Conservation (phyloP, 805 yeast genomes). For the Yamadazyma endophytica region DNA sequence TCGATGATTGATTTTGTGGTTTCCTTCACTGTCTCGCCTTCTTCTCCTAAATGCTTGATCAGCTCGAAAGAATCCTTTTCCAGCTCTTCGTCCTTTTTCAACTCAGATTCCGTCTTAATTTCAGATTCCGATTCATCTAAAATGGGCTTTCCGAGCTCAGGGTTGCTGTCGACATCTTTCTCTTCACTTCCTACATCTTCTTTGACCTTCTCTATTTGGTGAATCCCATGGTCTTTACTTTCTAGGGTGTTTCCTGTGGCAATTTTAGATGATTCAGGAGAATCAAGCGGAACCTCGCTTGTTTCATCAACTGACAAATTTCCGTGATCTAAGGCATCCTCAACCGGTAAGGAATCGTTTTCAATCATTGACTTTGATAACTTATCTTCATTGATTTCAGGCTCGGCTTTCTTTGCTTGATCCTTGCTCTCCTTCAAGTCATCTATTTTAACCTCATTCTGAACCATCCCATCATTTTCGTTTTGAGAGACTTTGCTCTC, state of each 20-base stretch:
- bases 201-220: slow-evolving; percentile 1
- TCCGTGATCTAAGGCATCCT: slow-evolving; percentile 4
- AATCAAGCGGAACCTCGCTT: background rate
- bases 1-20: background rate
- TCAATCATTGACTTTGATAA: slow-evolving; percentile 3
- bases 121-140: slow-evolving; percentile 9
- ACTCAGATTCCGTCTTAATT: background rate
- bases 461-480: background rate
- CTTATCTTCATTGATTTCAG: slow-evolving; percentile 4
- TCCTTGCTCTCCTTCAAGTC: slow-evolving; percentile 6
- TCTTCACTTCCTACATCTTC: slow-evolving; percentile 6
- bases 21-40: background rate
- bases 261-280: slow-evolving; percentile 8
- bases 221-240: background rate
- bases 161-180: slow-evolving; percentile 10
- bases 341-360: slow-evolving; percentile 5
- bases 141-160: too few relatives aligned
- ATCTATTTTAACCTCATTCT: background rate
- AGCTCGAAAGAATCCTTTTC: slow-evolving; percentile 1
- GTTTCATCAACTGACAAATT: slow-evolving; percentile 2
- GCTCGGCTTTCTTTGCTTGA: slow-evolving; percentile 5
- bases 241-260: slow-evolving; percentile 18
- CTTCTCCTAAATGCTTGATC: background rate
- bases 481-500: background rate
- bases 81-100: background rate